Conservation (phyloP, 345 rosid genomes). For the Cardamine chenopodiifolia region DNA sequence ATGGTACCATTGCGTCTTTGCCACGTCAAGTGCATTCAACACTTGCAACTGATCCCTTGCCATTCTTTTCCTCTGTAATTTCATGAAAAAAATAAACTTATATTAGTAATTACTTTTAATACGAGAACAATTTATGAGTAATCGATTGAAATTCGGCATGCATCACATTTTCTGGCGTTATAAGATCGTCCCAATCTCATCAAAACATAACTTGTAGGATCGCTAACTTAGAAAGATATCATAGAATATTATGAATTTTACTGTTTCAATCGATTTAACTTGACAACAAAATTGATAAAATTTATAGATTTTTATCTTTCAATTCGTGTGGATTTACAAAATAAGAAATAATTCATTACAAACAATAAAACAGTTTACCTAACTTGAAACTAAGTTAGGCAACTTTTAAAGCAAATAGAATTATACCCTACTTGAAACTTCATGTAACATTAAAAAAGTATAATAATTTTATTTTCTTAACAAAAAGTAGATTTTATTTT, state of each 20-base stretch:
- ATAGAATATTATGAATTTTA: neutral
- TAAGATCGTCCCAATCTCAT: no score
- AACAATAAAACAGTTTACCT: conserved; percentile 14
- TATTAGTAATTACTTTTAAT: neutral
- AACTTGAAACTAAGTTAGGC: conserved; percentile 34
- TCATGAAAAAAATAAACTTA: neutral
- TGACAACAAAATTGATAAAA: neutral
- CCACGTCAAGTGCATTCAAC: conserved; percentile 50
- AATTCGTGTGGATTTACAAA: neutral
- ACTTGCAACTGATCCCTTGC: conserved; percentile 55
- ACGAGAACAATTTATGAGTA: neutral
- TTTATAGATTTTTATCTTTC: neutral
- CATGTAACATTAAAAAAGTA: neutral
- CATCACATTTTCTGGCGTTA: neutral
- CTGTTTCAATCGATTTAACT: neutral
- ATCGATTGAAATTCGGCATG: neutral
- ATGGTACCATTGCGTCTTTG: conserved; percentile 48
- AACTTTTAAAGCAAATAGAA: neutral
- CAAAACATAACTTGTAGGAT: no score
- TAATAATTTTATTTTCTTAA: no score
- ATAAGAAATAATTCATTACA: neutral
- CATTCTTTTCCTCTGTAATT: conserved; percentile 45
- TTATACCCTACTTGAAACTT: neutral
- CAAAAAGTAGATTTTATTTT: no score
- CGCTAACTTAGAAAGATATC: no score